These are phyloP conservation scores for Pisolithus tinctorius DNA, from an alignment of 768 basidiomycete genomes.

Conservation along the genomic window DNA sequence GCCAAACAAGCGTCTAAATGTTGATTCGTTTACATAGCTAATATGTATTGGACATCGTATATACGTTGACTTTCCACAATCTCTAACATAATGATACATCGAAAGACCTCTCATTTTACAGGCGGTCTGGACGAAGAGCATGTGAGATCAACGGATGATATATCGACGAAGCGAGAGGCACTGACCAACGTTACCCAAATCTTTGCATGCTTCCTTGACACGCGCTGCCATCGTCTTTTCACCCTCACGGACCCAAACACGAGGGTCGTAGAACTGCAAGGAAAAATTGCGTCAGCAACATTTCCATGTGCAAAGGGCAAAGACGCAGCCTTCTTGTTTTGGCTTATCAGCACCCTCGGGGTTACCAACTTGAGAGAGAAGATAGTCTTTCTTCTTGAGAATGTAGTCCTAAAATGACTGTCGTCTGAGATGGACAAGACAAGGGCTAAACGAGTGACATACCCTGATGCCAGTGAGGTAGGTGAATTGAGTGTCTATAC, in stretches of 20 bases:
- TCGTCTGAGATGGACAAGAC: neutral
- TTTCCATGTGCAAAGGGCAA: neutral
- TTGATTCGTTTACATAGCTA: neutral
- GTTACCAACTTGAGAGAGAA: constrained; percentile 90
- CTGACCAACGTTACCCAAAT: constrained; percentile 69
- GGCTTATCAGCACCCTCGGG: constrained; percentile 96
- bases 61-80: too few species aligned
- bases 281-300: neutral
- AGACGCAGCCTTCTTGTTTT: constrained; percentile 88
- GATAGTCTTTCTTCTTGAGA: constrained; percentile 78
- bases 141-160: neutral
- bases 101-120: constrained; percentile 9
- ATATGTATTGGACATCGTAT: too few species aligned
- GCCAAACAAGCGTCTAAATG: neutral
- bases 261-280: constrained; percentile 80
- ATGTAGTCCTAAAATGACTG: constrained; percentile 64
- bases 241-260: constrained; percentile 98
- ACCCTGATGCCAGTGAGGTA: constrained; percentile 83
- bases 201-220: constrained; percentile 89
- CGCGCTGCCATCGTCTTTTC: constrained; percentile 87
- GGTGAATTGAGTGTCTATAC: constrained; percentile 77
- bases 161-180: constrained; percentile 3
- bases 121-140: constrained; percentile 11
- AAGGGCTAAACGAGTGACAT: constrained; percentile 11
- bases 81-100: too few species aligned